Base-by-base conservation (phyloP, 2,329 filamentous ascomycete genomes). In the Ambrosiella beaveri region DNA sequence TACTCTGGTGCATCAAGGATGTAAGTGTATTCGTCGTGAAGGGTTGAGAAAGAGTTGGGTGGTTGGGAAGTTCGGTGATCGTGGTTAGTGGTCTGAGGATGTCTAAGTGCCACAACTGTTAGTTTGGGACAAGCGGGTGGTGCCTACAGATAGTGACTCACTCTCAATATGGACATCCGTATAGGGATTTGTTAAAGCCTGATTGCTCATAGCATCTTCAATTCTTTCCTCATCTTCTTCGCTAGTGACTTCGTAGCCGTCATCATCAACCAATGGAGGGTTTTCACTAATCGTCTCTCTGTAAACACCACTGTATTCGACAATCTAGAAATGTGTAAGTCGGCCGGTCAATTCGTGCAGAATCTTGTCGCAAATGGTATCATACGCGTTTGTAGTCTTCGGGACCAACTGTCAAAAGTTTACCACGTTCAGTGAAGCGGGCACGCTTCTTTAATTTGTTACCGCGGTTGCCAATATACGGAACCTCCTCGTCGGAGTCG, bases 361-460 rank as follows among this genome's bases (percentile, higher is more conserved):
- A 13, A 12, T 13, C 36, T 41, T 38, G 44, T 44, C 36, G 35
- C 8, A 7, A 27, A 27, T 54, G 15, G 15, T 12, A 15, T 44
- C 8, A 54, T 68, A 85, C 86, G 77, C 86, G 82, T 69, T 80
- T 85, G 71, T 88, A 88, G 11, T 80, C 77, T 63, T 81, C 77
- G 49, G 82, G 80, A 2, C 84, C 84, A 36, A 76, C 77, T 35
- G 80, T 77, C 49, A 84, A 80, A 62, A 89, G 74, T 65, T 84
- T 81, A 60, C 85, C 85, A 65, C 82, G 76, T 64, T 80, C 82
- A 51, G 85, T 78, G 66, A 86, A 86, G 64, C 81, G 78, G 50
- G 86, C 82, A 64, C 81, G 78, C 68, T 81, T 85, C 73, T 89
- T 87, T 51, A 91, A 74, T 68, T 90, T 91, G 69, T 88, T 81